Base-by-base conservation (phyloP, 2,329 filamentous ascomycete species). In the Harringtonia aguacate region DNA sequence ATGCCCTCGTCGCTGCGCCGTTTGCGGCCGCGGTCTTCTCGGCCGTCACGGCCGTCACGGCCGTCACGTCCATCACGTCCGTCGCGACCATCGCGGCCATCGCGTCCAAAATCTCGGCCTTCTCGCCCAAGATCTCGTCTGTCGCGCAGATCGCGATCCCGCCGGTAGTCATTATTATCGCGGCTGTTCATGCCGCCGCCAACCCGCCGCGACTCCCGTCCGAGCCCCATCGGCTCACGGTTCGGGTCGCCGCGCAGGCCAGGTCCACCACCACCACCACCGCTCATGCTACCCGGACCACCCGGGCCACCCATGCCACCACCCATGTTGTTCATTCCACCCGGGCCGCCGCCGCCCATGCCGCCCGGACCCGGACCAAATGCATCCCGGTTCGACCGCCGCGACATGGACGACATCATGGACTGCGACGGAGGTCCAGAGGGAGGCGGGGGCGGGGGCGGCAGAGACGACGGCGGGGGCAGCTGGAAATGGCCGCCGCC, bases 1-100 rank as follows among this genome's bases (percentile, higher is more conserved):
- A 57, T 61, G n/a, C 67, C 71, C 43, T 74, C 73, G 47, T 75
- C 72, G 50, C 70, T 74, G 52, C 63, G 62, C 31, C 66, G 64
- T 55, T 70, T 70, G 46, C 63, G 56, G 33, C 62, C 55, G 4
- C 58, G 49, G 33, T 68, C 64, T 21, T 52, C 59, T 8, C 58
- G 24, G 6, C 6, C 24, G 10, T 27, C 24, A 27, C 24, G 24
- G 6, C 6, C 56, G 27, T 60, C 52, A 27, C 60, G 56, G 17
- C 37, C 37, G 22, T 52, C 59, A 9, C 58, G 24, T 27, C 6
- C 24, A 27, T 27, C 24, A 27, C 24, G 24, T 27, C 6, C 56
- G 27, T 60, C 52, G 28, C 60, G 56, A 27, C 18, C 9, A 21
- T 51, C 59, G 8, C 58, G 60, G 29, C 17, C 30, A 6, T n/a